Evolutionary conservation across 306 rosid genomes (phyloP), one percentile per base, ranked within the genome.

Genomic region (Prinsepia uniflora): DNA sequence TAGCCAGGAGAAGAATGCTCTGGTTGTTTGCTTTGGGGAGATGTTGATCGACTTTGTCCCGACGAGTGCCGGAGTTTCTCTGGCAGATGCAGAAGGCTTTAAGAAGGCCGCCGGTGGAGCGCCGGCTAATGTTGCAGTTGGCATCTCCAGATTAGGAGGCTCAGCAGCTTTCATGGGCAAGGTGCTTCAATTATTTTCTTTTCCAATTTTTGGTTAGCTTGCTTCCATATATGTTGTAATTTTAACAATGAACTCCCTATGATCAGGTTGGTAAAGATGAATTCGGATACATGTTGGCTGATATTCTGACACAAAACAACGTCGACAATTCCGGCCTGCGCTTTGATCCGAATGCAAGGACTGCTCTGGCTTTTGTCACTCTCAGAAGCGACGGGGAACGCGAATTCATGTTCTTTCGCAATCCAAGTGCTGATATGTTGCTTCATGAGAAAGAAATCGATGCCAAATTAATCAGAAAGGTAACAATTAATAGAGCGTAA

Each of bases 101-200:
- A 70, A 84, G 80, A 92, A 92, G 75, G 90, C 92, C 63, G 90
- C 92, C 20, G 98, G 98, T 65, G 98, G 96, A 72, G 98, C 96
- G 75, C 98, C 98, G 63, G 98, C 96, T 42, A 92, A 92, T 79
- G 98, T 92, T 74, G 96, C 96, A 77, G 94, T 89, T 59, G 98
- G 98, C 36, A 84, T 89, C 41, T 75, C 92, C 19, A 87, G 90
- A 90, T 75, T 92, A 5, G 96, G 94, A 47, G 90, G 90, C 81
- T 84, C 90, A 13, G 77, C 92, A 43, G 94, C 94, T 75, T 89
- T 89, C 75, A 77, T 89, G 34, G 98, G 98, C 75, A 92, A 92
- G 96, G 98, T 89, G 47, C 59, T 30, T 12, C 36, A 30, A 30
- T 30, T 30, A 24, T 24, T n/a, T n/a, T n/a, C n/a, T n/a, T 46